Evolutionary conservation across 108 stramenopile species (phyloP), one percentile per base, ranked within the genome.

Genomic region (Cyclotella cryptica): DNA sequence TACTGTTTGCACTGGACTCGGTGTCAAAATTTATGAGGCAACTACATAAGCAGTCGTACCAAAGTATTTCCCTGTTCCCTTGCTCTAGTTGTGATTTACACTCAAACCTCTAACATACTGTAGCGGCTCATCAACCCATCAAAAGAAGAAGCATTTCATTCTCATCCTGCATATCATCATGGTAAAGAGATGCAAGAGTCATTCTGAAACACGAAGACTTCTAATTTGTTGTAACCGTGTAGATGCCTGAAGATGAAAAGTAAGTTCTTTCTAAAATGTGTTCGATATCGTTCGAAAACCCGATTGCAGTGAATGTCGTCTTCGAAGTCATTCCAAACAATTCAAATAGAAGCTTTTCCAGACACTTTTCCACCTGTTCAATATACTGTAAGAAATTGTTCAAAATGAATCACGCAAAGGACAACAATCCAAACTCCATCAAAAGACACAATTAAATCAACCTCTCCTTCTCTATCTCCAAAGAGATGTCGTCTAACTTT

Each of bases 401-500:
- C 6, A 35, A 35, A 35, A 57, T 57, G 55, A 3, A 22, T 57
- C 12, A 35, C 8, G 12, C 12, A 24, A 24, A 24, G 24, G 12
- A 57, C 24, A 18, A 7, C 12, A 22, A 57, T 57, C 12, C 24
- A 12, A 4, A 57, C 24, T 6, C 22, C 22, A 6, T 57, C 24
- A 12, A 24, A 24, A 19, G 3, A 24, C 21, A 3, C 12, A 22
- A 26, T 57, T 57, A 57, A 57, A 66, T 27, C 46, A 55, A 29
- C 30, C 57, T 39, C 71, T 79, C 79, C 29, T 78, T 39, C 44
- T 76, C 61, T 60, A 85, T 67, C 72, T 85, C 85, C 15, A 42
- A 59, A 28, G 54, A 49, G 54, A 96, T 81, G 72, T 96, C 84
- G 79, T 96, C 94, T 67, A 84, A 91, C 61, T 93, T 93, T 21